Evolutionary conservation across 2,329 filamentous ascomycete species (phyloP), one percentile per base, ranked within the genome.

Genomic region (Golovinomyces cichoracearum): DNA sequence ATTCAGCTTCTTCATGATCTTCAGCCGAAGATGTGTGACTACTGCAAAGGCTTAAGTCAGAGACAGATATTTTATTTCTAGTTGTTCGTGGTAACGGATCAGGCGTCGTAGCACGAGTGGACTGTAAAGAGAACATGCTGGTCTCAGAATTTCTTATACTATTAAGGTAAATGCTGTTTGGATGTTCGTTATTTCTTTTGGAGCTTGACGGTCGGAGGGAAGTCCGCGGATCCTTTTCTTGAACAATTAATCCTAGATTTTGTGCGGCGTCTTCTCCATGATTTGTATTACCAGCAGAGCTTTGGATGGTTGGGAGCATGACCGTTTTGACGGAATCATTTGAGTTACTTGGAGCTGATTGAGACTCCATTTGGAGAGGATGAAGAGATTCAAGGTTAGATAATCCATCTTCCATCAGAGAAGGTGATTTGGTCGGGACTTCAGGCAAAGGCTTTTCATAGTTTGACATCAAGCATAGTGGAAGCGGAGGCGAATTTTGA

Each of bases 31-130:
- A 71, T 0, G 74, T 74, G 49, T 67, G 68, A 59, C 78, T 80
- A 52, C 69, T 76, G 2, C 74, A 65, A 15, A 73, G 66, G 64
- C 80, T 85, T 38, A 80, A 67, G 54, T 83, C 83, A 26, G 74
- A 77, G 35, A 78, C 63, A 1, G 76, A 81, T 10, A 74, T 72
- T 52, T 78, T 69, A 57, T 70, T 63, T 27, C 52, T 55, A 33
- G 57, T 54, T 29, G 51, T 42, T 9, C 37, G 27, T 52, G 52
- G 7, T 68, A n/a, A 19, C 15, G 21, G 65, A 55, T 93, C 85
- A 1, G 85, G 85, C 0, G 85, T 93, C 0, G 85, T 93, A 15
- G 85, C 86, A 49, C 86, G 70, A 1, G 86, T 94, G 1, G 86
- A 93, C 0, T 76, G 78, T 58, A 80, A 78, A 1, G 88, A 94